phyloP scores from a whole-genome alignment of 371 early-diverging fungal genomes.

The Mucor velutinosus region DNA sequence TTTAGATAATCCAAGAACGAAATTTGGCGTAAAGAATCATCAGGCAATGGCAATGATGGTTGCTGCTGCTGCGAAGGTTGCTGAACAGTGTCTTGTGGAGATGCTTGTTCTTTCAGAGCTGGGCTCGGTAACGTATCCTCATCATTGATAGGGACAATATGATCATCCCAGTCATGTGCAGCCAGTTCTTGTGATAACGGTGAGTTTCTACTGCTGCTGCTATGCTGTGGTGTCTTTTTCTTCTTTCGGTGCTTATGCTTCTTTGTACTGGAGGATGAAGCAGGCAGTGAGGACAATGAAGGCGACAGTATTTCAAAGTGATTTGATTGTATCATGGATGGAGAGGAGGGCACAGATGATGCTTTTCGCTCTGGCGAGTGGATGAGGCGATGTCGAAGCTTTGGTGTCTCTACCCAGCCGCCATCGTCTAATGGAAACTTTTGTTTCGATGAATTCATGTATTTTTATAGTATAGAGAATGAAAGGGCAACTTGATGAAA shows the following conservation, averaged over 20 bases:
- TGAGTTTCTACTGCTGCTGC: not conserved
- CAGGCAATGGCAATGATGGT: not conserved
- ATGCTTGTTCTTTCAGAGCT: not conserved
- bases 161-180: constrained; percentile 6
- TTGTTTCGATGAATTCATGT: not conserved
- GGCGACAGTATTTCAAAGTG: constrained; percentile 19
- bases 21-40: constrained; percentile 15
- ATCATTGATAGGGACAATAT: constrained; percentile 5
- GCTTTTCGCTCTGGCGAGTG: constrained; percentile 3
- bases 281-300: not conserved
- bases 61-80: not conserved
- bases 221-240: not conserved
- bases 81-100: not conserved
- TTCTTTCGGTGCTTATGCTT: constrained; percentile 10
- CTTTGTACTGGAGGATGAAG: not conserved
- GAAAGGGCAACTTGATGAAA: too few relatives aligned
- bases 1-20: constrained; percentile 64
- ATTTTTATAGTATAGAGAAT: too few relatives aligned
- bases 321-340: constrained; percentile 9
- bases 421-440: constrained; percentile 5
- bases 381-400: constrained; percentile 5
- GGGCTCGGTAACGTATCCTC: not conserved
- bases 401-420: constrained; percentile 20
- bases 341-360: constrained; percentile 14
- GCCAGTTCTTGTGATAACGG: constrained; percentile 14